Percentiles rank a stretch among this genome's conserved stretches.
phyloP scores from a whole-genome alignment of 2,329 filamentous ascomycete species.

The Beauveria varroae region DNA sequence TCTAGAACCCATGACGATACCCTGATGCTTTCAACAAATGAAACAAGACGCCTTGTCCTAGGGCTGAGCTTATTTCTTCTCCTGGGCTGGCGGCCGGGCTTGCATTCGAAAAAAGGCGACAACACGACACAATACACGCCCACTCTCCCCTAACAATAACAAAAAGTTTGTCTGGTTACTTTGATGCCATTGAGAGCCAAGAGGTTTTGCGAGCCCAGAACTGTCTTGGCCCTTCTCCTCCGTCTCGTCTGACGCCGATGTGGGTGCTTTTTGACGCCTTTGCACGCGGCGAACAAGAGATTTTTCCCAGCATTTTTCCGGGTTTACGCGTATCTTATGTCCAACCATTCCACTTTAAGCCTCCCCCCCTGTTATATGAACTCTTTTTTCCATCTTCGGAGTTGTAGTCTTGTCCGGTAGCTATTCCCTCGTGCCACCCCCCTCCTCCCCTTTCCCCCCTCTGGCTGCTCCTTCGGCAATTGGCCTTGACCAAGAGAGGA shows the following conservation, averaged over 20 bases:
- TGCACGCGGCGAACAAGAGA: too few species aligned
- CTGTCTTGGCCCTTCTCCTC: too few species aligned
- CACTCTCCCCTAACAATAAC: too few species aligned
- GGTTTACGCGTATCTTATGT: not conserved
- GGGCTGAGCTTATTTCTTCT: constrained; percentile 9
- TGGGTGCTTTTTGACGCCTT: too few species aligned
- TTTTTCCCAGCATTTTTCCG: not conserved
- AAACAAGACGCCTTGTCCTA: not conserved
- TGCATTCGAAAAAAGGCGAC: not conserved
- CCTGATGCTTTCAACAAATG: too few species aligned
- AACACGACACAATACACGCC: not conserved
- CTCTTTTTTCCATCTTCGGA: too few species aligned
- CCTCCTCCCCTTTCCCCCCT: too few species aligned
- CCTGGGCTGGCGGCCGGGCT: not conserved
- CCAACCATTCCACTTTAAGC: not conserved
- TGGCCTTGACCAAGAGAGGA: not conserved
- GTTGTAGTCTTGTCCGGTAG: too few species aligned
- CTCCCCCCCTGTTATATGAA: not conserved
- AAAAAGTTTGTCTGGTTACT: too few species aligned
- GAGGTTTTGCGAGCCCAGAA: too few species aligned
- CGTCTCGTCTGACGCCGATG: too few species aligned
- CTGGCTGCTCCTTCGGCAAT: not conserved
- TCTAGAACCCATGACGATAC: not conserved
- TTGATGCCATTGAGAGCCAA: too few species aligned
- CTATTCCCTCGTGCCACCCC: not conserved